Evolutionary conservation across 2,329 filamentous ascomycete genomes (phyloP), one percentile per base, ranked within the genome.

Genomic region (Cladophialophora chaetospira): DNA sequence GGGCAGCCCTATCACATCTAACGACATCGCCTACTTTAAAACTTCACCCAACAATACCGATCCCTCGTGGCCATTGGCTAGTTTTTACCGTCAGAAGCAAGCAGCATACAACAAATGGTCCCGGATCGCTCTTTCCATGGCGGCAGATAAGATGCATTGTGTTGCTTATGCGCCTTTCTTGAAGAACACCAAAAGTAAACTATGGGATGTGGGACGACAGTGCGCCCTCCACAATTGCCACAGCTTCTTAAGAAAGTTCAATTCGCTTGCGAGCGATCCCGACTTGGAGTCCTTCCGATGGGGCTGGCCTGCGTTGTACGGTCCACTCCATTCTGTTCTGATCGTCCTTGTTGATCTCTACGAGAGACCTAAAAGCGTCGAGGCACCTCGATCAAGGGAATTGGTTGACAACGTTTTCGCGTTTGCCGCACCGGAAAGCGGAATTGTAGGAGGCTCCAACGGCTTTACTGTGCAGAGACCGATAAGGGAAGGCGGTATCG

Each of bases 281-380:
- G 74, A 76, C 44, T 75, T 79, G 38, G 73, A 78, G 57, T 74
- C 75, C 0, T 78, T 79, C 45, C 73, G 76, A 45, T 79, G 76
- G 76, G 75, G 73, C 56, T 78, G 75, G 75, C 75, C 75, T 35
- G 74, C 75, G 3, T 74, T 72, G 43, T 72, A 75, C 53, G 74
- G 76, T 56, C 74, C 74, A 2, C 74, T 76, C 69, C 74, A 77
- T 66, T 72, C 74, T 11, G 73, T 71, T 25, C 73, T 76, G 73
- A 77, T 79, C 50, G 73, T 78, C 70, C 72, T 79, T 21, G 76
- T 79, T 52, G 76, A 79, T 61, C 67, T 79, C 1, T 78, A 78
- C 56, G 76, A 78, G 54, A 70, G 75, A 23, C 76, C 76, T 0
- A 68, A 71, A 40, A 77, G 74, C 55, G 69, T 74, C 0, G 75